Base-by-base conservation (phyloP, 2,329 filamentous ascomycete species). In the Microascus cirrosus region DNA sequence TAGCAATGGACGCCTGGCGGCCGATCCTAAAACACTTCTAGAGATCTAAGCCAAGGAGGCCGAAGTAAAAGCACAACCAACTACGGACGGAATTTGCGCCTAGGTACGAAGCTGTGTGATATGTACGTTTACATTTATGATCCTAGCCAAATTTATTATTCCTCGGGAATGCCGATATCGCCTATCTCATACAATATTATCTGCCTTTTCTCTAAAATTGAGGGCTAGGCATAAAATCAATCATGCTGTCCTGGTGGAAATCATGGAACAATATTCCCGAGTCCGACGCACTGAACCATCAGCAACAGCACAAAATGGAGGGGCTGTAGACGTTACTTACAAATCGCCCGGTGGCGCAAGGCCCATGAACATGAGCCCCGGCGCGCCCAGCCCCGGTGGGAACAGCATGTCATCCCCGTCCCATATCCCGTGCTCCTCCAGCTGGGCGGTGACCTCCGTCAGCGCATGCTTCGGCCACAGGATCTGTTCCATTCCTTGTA, bases 401-500 rank as follows among this genome's bases (percentile, higher is more conserved):
- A 51, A 51, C 15, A 57, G 15, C 28, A 20, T 22, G 11, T 51
- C 22, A 8, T 39, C 55, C 20, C 55, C 55, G 18, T 57, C 45
- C 45, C 45, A 53, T 24, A 57, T 51, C 20, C 55, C 55, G 15
- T 57, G 42, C 48, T 57, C 55, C 34, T 57, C 55, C 28, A 57
- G 34, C 34, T 57, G 64, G 5, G 62, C 65, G 62, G 63, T 63
- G 28, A 66, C 63, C 52, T 66, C 65, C 2, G 60, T 59, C 5
- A 66, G 58, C 2, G 61, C 63, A 34, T 65, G 64, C 15, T 59
- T 58, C 5, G 64, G 64, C 63, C 62, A 64, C 50, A 64, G 63
- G 11, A 65, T 61, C 60, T 62, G 63, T 59, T 67, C 65, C 65
- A 67, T 67, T 22, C 61, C 63, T 54, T 63, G 63, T 4, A 67